Conservation (phyloP, 495 filamentous ascomycete species). For the Cudoniella acicularis region DNA sequence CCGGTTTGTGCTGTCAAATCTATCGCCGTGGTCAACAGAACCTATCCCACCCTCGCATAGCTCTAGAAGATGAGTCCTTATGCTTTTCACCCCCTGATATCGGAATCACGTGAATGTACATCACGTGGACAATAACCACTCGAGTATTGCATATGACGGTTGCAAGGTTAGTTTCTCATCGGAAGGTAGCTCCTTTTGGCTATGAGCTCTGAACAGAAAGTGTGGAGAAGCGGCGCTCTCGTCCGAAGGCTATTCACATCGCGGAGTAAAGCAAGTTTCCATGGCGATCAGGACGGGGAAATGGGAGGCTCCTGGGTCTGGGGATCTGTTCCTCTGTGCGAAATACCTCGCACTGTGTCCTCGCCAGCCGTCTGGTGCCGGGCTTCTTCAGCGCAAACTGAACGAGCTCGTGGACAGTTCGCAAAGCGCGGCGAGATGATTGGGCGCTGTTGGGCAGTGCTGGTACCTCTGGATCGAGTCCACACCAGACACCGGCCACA, state of each 20-base stretch:
- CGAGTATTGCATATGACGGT: not conserved
- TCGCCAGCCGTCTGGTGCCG: not conserved
- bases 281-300: not conserved
- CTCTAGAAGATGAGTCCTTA: not conserved
- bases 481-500: not conserved
- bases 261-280: not conserved
- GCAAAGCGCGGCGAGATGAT: not conserved
- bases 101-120: not conserved
- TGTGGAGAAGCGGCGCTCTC: not conserved
- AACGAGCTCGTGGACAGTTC: not conserved
- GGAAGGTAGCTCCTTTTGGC: not conserved
- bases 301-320: not conserved
- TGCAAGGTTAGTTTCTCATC: not conserved
- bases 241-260: constrained; percentile 1
- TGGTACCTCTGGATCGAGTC: constrained; percentile 8
- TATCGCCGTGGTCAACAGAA: too few species aligned
- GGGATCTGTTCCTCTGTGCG: not conserved
- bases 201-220: not conserved
- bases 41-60: too few species aligned
- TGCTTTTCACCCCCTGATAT: not conserved
- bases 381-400: not conserved
- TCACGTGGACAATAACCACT: not conserved
- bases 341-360: not conserved
- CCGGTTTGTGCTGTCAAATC: too few species aligned
- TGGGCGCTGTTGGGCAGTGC: constrained; percentile 6